These are phyloP conservation scores for Tylopilus orsonianus DNA, from an alignment of 1,284 basidiomycete genomes.

Conservation along the genomic window DNA sequence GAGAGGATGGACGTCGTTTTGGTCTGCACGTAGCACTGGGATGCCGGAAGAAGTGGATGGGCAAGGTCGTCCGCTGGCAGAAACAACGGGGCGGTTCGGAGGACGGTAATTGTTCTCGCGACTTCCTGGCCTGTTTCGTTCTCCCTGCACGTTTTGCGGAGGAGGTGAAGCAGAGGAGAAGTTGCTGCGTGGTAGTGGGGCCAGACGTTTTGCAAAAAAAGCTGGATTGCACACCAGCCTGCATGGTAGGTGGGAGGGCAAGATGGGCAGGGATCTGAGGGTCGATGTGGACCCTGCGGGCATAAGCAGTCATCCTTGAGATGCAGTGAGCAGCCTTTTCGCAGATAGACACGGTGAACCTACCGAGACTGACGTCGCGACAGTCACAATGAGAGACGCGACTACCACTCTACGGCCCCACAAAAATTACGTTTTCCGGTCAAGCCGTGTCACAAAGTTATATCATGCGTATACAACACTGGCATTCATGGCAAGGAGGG, in stretches of 20 bases:
- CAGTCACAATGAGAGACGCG: conserved; percentile 9
- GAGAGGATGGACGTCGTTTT: conserved; percentile 6
- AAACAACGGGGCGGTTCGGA: background rate
- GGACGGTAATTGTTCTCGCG: conserved; percentile 1
- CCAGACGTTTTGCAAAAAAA: conserved; percentile 4
- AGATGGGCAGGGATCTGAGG: conserved; percentile 42
- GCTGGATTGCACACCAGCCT: conserved; percentile 13
- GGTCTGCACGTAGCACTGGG: background rate
- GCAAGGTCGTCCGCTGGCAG: background rate
- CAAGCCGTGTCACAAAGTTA: background rate
- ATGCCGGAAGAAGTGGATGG: background rate
- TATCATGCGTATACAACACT: conserved; percentile 19
- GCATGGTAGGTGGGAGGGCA: conserved; percentile 16
- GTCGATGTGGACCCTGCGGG: conserved; percentile 76
- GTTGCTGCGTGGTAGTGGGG: conserved; percentile 3
- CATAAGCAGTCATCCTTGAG: conserved; percentile 77
- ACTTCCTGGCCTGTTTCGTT: conserved; percentile 1
- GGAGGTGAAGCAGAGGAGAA: conserved; percentile 2
- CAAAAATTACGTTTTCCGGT: conserved; percentile 7
- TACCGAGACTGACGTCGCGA: conserved; percentile 52
- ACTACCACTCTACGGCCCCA: conserved; percentile 7
- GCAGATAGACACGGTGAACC: conserved; percentile 19
- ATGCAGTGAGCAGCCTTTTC: conserved; percentile 9
- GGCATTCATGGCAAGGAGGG: conserved; percentile 41
- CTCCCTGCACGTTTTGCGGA: conserved; percentile 1